Conservation (phyloP, 129 eudicot genomes). For the Artemisia tridentata region DNA sequence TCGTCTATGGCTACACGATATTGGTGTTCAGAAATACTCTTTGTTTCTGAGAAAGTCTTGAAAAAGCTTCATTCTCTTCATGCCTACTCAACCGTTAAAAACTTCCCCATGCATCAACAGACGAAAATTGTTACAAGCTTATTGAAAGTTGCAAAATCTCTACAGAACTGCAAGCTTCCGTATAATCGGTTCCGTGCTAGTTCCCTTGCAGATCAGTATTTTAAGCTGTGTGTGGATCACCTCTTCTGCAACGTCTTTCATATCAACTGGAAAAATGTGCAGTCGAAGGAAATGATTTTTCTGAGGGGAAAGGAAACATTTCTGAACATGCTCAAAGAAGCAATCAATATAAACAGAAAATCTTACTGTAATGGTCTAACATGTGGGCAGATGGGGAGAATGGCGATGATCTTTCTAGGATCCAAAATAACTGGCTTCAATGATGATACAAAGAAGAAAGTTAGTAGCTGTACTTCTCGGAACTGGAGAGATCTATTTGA, state of each 20-base stretch:
- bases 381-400: slow-evolving; percentile 40
- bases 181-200: neutral
- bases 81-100: neutral
- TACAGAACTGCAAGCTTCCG: slow-evolving; percentile 21
- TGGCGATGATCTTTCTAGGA: slow-evolving; percentile 39
- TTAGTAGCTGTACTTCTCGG: slow-evolving; percentile 34
- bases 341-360: slow-evolving; percentile 14
- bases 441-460: slow-evolving; percentile 29
- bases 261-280: slow-evolving; percentile 35
- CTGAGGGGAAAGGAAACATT: slow-evolving; percentile 23
- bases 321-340: slow-evolving; percentile 43
- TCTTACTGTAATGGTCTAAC: slow-evolving; percentile 22
- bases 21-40: slow-evolving; percentile 45
- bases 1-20: slow-evolving; percentile 26
- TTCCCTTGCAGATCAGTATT: neutral
- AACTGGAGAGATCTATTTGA: slow-evolving; percentile 40
- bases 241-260: slow-evolving; percentile 40
- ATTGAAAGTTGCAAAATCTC: slow-evolving; percentile 36
- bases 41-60: slow-evolving; percentile 46
- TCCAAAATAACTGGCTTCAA: slow-evolving; percentile 20
- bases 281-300: slow-evolving; percentile 38
- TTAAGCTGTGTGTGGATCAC: neutral
- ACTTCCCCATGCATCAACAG: slow-evolving; percentile 32
- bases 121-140: slow-evolving; percentile 26
- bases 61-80: slow-evolving; percentile 35